Conservation (phyloP, 345 rosid species). For the Citrus unshiu region DNA sequence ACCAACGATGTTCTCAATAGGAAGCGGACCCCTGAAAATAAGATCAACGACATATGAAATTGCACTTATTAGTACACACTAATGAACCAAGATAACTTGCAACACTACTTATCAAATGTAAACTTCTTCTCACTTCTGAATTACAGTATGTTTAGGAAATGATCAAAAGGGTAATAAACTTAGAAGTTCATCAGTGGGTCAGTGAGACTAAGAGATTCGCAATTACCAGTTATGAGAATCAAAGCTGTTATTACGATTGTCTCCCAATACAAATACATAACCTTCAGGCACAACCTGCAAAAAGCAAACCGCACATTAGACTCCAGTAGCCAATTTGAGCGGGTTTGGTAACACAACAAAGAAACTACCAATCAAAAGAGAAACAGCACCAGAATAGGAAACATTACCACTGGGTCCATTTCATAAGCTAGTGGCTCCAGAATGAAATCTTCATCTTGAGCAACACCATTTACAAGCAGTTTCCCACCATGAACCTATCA, state of each 20-base stretch:
- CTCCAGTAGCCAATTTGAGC: not conserved
- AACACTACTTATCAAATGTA: not conserved
- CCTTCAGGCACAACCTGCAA: constrained; percentile 82
- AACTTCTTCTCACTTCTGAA: not conserved
- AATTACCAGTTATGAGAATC: constrained; percentile 90
- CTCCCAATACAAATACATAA: constrained; percentile 87
- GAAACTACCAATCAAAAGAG: not conserved
- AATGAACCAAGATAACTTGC: not conserved
- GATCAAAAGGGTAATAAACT: not conserved
- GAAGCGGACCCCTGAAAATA: constrained; percentile 80
- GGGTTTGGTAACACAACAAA: not conserved
- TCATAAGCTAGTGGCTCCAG: constrained; percentile 70
- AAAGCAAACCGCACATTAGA: not conserved
- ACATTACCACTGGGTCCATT: constrained; percentile 65
- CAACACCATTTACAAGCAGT: constrained; percentile 60
- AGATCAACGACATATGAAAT: not conserved
- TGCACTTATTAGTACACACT: not conserved
- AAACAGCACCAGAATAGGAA: not conserved
- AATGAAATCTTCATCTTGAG: constrained; percentile 63
- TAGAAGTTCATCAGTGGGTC: not conserved
- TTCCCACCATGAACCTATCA: constrained; percentile 67
- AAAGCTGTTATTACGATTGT: constrained; percentile 86
- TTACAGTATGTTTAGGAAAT: not conserved
- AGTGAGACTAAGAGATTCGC: not conserved
- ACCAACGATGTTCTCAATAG: constrained; percentile 55